These are phyloP conservation scores for Venturia effusa DNA, from an alignment of 2,329 filamentous ascomycete species.

Conservation along the genomic window DNA sequence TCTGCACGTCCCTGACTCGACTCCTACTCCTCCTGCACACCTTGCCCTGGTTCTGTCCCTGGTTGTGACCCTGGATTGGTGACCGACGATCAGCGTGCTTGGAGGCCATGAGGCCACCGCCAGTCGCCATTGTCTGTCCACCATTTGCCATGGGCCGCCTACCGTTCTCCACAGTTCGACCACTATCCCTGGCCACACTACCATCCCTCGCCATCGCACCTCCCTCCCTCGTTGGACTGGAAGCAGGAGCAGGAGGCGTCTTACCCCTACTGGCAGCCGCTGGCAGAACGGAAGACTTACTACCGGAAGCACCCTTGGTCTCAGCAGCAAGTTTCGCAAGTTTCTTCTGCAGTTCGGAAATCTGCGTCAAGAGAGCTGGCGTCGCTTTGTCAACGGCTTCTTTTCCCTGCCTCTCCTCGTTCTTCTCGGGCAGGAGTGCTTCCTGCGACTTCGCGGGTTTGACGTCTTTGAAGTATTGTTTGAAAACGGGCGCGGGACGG, in stretches of 20 bases:
- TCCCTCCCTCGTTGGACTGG: background rate
- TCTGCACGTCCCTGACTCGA: background rate
- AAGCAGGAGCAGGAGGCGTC: background rate
- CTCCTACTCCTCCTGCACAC: background rate
- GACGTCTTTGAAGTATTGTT: background rate
- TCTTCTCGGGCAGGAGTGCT: background rate
- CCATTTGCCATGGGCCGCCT: background rate
- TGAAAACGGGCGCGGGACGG: background rate
- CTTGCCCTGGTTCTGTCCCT: background rate
- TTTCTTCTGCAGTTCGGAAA: background rate
- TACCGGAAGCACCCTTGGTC: background rate
- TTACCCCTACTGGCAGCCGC: background rate
- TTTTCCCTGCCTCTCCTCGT: background rate
- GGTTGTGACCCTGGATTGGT: background rate
- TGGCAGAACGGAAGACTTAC: background rate
- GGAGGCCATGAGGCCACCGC: background rate
- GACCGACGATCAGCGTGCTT: background rate
- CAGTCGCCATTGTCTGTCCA: background rate
- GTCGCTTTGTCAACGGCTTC: background rate
- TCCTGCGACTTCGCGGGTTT: background rate
- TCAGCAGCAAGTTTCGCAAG: background rate
- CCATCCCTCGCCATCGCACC: too few species aligned
- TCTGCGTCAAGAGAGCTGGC: background rate
- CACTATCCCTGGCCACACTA: too few species aligned
- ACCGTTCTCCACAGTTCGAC: too few species aligned